Percentiles rank a stretch among this genome's conserved stretches.
Conservation (phyloP, 352 stramenopile species). For the Phytophthora crassamura region DNA sequence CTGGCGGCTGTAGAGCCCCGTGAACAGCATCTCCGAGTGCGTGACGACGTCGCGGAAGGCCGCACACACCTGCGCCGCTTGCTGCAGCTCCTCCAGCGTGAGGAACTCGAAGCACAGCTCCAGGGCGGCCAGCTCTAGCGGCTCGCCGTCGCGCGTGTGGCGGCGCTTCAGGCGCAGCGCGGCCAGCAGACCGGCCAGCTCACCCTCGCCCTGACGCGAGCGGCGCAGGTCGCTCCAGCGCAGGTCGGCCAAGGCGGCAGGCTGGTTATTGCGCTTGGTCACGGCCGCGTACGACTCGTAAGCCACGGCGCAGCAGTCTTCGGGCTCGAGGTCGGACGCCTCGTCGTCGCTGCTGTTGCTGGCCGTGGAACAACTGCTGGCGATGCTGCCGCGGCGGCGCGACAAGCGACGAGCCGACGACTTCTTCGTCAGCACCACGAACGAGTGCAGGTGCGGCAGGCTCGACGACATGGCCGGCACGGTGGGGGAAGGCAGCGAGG, state of each 20-base stretch:
- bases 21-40: slow-evolving; percentile 52
- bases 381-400: slow-evolving; percentile 40
- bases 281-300: slow-evolving; percentile 85
- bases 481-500: slow-evolving; percentile 37
- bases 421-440: slow-evolving; percentile 49
- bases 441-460: slow-evolving; percentile 41
- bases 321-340: slow-evolving; percentile 24
- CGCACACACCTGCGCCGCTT: slow-evolving; percentile 51
- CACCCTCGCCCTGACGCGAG: slow-evolving; percentile 18
- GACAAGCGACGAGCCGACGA: slow-evolving; percentile 30
- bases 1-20: slow-evolving; percentile 65
- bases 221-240: slow-evolving; percentile 79
- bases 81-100: slow-evolving; percentile 54
- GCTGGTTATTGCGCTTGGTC: slow-evolving; percentile 48
- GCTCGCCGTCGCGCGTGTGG: slow-evolving; percentile 19
- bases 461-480: slow-evolving; percentile 9
- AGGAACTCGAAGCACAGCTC: slow-evolving; percentile 85
- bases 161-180: slow-evolving; percentile 27
- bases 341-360: slow-evolving; percentile 54
- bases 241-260: slow-evolving; percentile 33
- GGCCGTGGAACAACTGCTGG: slow-evolving; percentile 43
- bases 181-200: slow-evolving; percentile 24
- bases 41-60: slow-evolving; percentile 65
- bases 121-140: slow-evolving; percentile 56
- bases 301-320: slow-evolving; percentile 51